phyloP scores from a whole-genome alignment of 1,284 basidiomycete species.

The Ceratobasidium sp. region DNA sequence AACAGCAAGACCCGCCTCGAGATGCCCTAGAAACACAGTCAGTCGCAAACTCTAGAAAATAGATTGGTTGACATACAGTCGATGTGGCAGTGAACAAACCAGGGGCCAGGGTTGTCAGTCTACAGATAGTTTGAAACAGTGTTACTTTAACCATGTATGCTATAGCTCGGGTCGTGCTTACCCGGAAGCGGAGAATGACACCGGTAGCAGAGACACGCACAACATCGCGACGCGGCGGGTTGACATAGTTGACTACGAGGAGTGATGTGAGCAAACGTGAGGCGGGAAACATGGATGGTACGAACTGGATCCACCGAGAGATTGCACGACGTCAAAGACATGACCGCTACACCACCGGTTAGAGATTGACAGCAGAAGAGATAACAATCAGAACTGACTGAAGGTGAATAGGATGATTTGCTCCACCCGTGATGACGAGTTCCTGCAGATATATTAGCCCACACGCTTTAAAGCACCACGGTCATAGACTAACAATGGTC shows the following conservation, averaged over 20 bases:
- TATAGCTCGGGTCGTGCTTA: neutral
- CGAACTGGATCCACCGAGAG: constrained; percentile 34
- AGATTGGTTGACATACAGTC: constrained; percentile 1
- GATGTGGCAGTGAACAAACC: constrained; percentile 61
- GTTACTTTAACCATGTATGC: neutral
- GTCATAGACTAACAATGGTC: neutral
- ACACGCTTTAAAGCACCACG: neutral
- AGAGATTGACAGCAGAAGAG: neutral
- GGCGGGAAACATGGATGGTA: neutral
- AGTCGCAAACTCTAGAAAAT: neutral
- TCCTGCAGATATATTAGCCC: neutral
- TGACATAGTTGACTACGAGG: constrained; percentile 55
- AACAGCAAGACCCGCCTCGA: constrained; percentile 50
- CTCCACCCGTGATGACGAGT: constrained; percentile 11
- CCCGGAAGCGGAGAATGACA: constrained; percentile 53
- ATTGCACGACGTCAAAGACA: constrained; percentile 54
- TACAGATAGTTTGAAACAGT: neutral
- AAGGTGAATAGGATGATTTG: constrained; percentile 11
- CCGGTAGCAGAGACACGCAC: constrained; percentile 49
- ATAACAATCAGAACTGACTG: neutral
- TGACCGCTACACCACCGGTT: constrained; percentile 49
- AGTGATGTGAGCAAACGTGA: constrained; percentile 5
- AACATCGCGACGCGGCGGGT: constrained; percentile 56
- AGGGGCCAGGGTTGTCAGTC: constrained; percentile 57
- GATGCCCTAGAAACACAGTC: constrained; percentile 50